Evolutionary conservation across 164 flowering plant genomes (phyloP), one percentile per base, ranked within the genome.

Genomic region (Stephania japonica): DNA sequence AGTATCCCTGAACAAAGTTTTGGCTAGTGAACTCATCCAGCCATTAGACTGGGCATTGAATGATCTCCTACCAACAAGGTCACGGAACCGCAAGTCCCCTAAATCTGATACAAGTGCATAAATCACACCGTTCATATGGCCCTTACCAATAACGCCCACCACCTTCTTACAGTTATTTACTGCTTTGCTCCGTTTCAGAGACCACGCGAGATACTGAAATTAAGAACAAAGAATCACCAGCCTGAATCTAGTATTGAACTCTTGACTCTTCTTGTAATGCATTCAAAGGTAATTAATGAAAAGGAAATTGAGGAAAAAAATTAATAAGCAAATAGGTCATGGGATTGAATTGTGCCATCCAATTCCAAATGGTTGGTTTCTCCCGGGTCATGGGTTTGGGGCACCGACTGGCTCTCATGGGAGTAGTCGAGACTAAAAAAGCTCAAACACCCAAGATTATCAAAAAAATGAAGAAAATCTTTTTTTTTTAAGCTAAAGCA

Each of bases 41-140:
- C 79, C 75, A 79, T 78, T 75, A n/a, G 84, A 75, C 38, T 72
- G 72, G 24, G 65, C 76, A 19, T 78, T 79, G 25, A 78, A 75
- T 56, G 85, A 47, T 65, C 77, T 73, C 73, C 72, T 65, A 56
- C 97, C 97, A 0, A 78, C 86, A 38, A 95, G 88, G 75, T 95
- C 99, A 1, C 86, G 81, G 65, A 92, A 95, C 62, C 98, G 84
- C 75, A 95, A 72, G 84, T 89, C 81, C 49, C 97, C 97, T 42
- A 74, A 86, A 82, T 93, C 98, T 1, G 97, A 88, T 47, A 90
- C 61, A 1, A 95, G 80, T n/a, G 98, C 89, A 70, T 92, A 90
- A 50, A 92, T 84, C 41, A 95, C 97, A 7, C 98, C 99, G 11
- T 95, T 95, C 92, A 95, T 83, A 80, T 95, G 99, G 23, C 97